Conservation (phyloP, 1,284 basidiomycete species). For the Malassezia equina region DNA sequence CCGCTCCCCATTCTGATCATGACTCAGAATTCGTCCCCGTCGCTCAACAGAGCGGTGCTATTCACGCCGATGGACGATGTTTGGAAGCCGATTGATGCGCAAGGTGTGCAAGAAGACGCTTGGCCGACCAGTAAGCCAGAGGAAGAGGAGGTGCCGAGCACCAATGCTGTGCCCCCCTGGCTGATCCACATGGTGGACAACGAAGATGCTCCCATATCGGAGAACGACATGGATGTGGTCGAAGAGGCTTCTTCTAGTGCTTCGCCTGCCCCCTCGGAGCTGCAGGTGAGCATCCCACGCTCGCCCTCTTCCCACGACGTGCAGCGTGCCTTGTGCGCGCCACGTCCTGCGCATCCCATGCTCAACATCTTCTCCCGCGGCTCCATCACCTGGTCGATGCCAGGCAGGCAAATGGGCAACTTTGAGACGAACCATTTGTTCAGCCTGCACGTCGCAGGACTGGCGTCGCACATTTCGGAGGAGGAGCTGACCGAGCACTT, state of each 20-base stretch:
- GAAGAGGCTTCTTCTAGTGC: no score
- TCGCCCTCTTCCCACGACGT: background rate
- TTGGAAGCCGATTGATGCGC: background rate
- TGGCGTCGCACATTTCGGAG: constrained; percentile 34
- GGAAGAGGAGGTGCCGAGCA: background rate
- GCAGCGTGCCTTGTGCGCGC: no score
- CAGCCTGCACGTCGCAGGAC: constrained; percentile 38
- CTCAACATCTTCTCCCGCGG: background rate
- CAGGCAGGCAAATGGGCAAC: background rate
- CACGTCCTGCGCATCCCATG: background rate
- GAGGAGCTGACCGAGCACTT: constrained; percentile 40
- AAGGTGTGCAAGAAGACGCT: background rate
- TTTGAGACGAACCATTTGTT: background rate
- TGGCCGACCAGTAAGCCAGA: background rate
- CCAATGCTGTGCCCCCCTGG: background rate
- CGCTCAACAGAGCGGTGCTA: background rate
- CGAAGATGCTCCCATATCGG: background rate
- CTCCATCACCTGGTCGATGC: background rate
- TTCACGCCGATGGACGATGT: background rate
- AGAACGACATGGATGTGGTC: background rate
- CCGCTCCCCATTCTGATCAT: background rate
- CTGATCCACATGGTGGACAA: background rate
- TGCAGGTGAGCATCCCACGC: background rate
- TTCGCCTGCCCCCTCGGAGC: background rate
- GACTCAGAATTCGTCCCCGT: background rate